phyloP scores from a whole-genome alignment of 169 alveolate species.

The Cryptosporidium sp. region DNA sequence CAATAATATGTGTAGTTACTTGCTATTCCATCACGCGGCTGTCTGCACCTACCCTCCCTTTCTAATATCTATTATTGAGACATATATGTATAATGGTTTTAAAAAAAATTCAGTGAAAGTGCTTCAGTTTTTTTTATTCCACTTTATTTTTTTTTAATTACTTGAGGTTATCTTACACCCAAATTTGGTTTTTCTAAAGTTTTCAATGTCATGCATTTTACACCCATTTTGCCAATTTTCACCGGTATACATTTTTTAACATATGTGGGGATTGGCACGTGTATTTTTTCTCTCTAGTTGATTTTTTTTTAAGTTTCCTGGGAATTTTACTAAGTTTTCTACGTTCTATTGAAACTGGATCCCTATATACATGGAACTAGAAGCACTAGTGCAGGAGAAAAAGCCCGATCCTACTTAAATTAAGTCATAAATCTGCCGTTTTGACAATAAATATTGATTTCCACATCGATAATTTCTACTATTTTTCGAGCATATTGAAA shows the following conservation, averaged over 20 bases:
- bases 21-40: constrained; percentile 77
- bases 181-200: constrained; percentile 1
- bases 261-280: constrained; percentile 40
- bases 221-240: neutral
- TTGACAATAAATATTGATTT: no score
- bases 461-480: neutral
- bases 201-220: constrained; percentile 27
- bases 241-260: constrained; percentile 9
- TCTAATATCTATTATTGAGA: constrained; percentile 26
- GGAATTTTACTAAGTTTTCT: neutral
- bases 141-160: neutral
- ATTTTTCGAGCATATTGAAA: neutral
- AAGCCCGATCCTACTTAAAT: no score
- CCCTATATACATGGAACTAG: neutral
- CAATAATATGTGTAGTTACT: constrained; percentile 75
- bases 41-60: constrained; percentile 75
- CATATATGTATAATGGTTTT: constrained; percentile 13
- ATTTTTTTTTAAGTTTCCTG: neutral
- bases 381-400: neutral
- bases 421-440: neutral
- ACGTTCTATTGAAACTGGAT: neutral
- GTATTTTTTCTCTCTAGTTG: neutral
- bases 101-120: neutral
- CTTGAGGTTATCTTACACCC: neutral
- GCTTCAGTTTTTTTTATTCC: neutral